phyloP scores from a whole-genome alignment of 371 early-diverging fungal genomes.

The Apophysomyces elegans region DNA sequence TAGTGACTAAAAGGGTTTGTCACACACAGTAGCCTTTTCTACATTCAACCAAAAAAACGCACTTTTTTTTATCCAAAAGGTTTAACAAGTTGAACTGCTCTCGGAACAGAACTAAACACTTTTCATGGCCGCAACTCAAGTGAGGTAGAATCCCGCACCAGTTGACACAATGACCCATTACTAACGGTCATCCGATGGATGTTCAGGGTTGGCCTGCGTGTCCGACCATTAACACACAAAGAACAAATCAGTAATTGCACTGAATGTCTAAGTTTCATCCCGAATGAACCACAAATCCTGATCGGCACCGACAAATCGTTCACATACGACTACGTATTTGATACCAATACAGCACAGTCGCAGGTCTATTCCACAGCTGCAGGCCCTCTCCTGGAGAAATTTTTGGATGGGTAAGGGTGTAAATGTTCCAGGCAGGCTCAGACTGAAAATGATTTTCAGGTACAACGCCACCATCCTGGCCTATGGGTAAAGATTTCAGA shows the following conservation, averaged over 20 bases:
- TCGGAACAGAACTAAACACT: constrained; percentile 1
- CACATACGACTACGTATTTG: constrained; percentile 89
- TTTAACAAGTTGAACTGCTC: background rate
- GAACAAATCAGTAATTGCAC: constrained; percentile 74
- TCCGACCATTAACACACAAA: constrained; percentile 80
- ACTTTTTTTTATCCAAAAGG: background rate
- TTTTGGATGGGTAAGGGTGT: constrained; percentile 81
- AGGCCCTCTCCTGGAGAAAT: constrained; percentile 78
- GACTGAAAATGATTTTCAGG: constrained; percentile 28
- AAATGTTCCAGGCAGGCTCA: background rate
- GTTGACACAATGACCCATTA: background rate
- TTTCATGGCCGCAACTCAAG: constrained; percentile 10
- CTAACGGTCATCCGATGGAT: constrained; percentile 1
- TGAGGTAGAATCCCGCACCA: background rate
- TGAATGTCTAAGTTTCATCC: constrained; percentile 75
- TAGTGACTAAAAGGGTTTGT: background rate
- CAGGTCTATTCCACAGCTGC: constrained; percentile 77
- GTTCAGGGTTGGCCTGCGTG: constrained; percentile 78
- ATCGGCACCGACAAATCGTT: constrained; percentile 79
- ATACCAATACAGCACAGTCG: constrained; percentile 69
- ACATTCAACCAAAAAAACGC: background rate
- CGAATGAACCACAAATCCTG: constrained; percentile 68
- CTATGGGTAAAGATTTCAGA: constrained; percentile 78
- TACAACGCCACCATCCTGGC: constrained; percentile 93
- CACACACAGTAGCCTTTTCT: background rate